Percentiles rank a stretch among this genome's conserved stretches.
Conservation (phyloP, 257 asterid species). For the Fraxinus pennsylvanica region DNA sequence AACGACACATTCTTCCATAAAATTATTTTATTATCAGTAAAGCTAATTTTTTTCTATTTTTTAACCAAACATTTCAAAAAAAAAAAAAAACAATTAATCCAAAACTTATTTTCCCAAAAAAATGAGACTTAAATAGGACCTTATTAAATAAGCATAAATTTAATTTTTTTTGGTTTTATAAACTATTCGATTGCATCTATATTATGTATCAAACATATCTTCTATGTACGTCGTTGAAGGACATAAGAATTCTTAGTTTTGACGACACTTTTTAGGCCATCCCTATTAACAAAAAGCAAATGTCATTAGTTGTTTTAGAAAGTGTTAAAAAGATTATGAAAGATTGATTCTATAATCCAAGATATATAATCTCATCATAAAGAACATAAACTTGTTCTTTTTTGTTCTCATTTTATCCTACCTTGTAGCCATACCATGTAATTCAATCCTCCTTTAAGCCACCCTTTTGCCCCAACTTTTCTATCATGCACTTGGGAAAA, state of each 20-base stretch:
- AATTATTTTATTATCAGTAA: too few relatives aligned
- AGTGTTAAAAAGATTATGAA: conserved; percentile 8
- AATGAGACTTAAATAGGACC: too few relatives aligned
- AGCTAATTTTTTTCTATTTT: too few relatives aligned
- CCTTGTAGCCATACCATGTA: conserved; percentile 23
- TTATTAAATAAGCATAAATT: too few relatives aligned
- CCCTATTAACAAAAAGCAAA: background rate
- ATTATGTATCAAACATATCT: background rate
- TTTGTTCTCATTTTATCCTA: conserved; percentile 10
- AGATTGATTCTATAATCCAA: conserved; percentile 18
- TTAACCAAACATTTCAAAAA: too few relatives aligned
- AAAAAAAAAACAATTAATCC: too few relatives aligned
- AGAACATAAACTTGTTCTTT: background rate
- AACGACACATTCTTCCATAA: too few relatives aligned
- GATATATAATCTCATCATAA: background rate
- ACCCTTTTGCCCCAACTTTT: conserved; percentile 59
- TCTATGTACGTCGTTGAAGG: background rate
- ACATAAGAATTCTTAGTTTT: background rate
- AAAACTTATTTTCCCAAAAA: too few relatives aligned
- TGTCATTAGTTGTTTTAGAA: background rate
- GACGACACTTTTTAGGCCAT: background rate
- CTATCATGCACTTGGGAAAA: conserved; percentile 39
- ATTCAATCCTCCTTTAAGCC: conserved; percentile 39
- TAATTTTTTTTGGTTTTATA: too few relatives aligned
- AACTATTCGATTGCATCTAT: background rate